phyloP scores from a whole-genome alignment of 805 yeast genomes.

The Candida verbasci region DNA sequence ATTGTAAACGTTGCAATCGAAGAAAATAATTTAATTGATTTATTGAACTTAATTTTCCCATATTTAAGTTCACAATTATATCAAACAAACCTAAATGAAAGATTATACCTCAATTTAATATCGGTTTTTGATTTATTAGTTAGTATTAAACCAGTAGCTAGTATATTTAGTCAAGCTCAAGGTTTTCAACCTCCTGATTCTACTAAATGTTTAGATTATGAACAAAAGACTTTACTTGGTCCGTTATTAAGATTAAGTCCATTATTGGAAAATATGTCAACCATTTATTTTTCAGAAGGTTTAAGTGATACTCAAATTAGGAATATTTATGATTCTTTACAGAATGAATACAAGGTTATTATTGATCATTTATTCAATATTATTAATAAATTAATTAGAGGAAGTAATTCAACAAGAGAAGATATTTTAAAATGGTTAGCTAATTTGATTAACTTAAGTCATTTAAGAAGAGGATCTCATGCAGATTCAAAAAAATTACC shows the following conservation, averaged over 20 bases:
- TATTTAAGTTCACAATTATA: conserved; percentile 33
- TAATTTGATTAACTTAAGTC: conserved; percentile 72
- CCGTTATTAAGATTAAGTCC: conserved; percentile 77
- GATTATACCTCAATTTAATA: conserved; percentile 47
- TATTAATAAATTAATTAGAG: conserved; percentile 70
- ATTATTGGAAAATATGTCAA: conserved; percentile 47
- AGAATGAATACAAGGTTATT: conserved; percentile 57
- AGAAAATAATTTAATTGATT: conserved; percentile 61
- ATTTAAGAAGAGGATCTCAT: conserved; percentile 82
- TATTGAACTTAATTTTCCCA: conserved; percentile 52
- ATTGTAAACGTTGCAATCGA: conserved; percentile 56
- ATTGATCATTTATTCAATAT: conserved; percentile 65
- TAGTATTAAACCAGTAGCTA: conserved; percentile 57
- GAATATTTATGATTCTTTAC: conserved; percentile 54
- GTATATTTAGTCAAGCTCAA: conserved; percentile 52
- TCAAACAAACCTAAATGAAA: conserved; percentile 42
- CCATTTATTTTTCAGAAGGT: conserved; percentile 37
- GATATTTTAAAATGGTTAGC: conserved; percentile 67
- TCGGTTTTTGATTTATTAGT: conserved; percentile 56
- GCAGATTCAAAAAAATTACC: conserved; percentile 64
- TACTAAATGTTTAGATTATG: conserved; percentile 48
- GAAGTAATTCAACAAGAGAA: conserved; percentile 60
- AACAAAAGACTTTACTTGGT: conserved; percentile 65
- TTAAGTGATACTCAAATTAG: conserved; percentile 35
- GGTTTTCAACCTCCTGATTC: conserved; percentile 46